phyloP scores from a whole-genome alignment of 495 filamentous ascomycete species.

The Ascobolus immersus region DNA sequence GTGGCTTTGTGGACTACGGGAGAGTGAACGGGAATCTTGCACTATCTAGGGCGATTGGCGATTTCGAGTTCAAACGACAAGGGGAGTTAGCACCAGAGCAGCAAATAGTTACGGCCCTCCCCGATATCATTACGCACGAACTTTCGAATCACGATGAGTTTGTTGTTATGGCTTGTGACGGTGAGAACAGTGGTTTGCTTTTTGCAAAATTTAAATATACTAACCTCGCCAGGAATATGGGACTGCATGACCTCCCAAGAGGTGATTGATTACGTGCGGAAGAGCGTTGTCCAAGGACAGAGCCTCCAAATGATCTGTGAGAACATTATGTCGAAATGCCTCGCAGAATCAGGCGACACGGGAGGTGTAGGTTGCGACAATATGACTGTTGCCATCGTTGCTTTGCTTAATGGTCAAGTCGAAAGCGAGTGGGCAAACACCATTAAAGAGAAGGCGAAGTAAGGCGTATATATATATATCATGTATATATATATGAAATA shows the following conservation, averaged over 20 bases:
- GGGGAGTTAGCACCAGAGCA: slow-evolving; percentile 84
- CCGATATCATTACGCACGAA: slow-evolving; percentile 76
- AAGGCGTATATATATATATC: too few species aligned
- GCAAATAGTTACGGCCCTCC: slow-evolving; percentile 91
- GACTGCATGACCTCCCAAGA: slow-evolving; percentile 96
- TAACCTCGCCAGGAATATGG: slow-evolving; percentile 99
- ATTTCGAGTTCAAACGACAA: slow-evolving; percentile 99
- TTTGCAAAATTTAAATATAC: too few species aligned
- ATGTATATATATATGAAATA: too few species aligned
- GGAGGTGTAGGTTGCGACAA: slow-evolving; percentile 97
- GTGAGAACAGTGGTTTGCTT: too few species aligned
- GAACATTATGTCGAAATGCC: slow-evolving; percentile 99
- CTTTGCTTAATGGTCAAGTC: slow-evolving; percentile 63
- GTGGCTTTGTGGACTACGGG: slow-evolving; percentile 94
- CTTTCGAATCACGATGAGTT: slow-evolving; percentile 88
- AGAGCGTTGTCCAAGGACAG: slow-evolving; percentile 88
- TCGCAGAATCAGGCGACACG: slow-evolving; percentile 89
- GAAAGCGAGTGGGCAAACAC: slow-evolving; percentile 97
- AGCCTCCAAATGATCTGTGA: slow-evolving; percentile 80
- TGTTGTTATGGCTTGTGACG: slow-evolving; percentile 87
- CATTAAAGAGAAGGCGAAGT: too few species aligned
- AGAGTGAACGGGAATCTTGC: slow-evolving; percentile 96
- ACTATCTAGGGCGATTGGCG: slow-evolving; percentile 89
- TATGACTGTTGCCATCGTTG: slow-evolving; percentile 92
- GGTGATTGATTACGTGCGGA: slow-evolving; percentile 84